These are phyloP conservation scores for Globisporangium lucens DNA, from an alignment of 352 stramenopile species.

Conservation along the genomic window DNA sequence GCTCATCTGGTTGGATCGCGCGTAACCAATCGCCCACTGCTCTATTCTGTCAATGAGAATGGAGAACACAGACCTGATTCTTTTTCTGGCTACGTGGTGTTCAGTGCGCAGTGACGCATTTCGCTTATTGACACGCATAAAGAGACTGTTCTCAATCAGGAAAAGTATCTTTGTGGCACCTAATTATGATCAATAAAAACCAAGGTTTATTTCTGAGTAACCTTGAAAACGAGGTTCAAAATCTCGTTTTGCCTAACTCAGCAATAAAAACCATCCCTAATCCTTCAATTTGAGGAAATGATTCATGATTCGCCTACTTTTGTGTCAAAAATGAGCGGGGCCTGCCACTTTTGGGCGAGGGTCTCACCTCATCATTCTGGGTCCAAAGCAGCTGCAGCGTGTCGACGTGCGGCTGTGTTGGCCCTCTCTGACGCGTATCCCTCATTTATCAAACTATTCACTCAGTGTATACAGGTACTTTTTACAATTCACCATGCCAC, in stretches of 20 bases:
- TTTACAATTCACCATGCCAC: not conserved
- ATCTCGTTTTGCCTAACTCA: not conserved
- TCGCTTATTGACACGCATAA: not conserved
- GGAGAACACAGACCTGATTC: slow-evolving; percentile 1
- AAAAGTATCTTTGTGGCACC: not conserved
- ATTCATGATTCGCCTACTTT: not conserved
- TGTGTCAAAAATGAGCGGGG: not conserved
- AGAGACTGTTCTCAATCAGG: not conserved
- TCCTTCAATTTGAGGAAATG: not conserved
- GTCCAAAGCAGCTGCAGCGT: slow-evolving; percentile 5
- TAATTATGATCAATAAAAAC: not conserved
- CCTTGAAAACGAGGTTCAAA: not conserved
- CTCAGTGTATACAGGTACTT: not conserved
- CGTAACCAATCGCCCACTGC: not conserved
- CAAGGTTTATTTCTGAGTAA: not conserved
- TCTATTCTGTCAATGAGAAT: not conserved
- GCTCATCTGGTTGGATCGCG: not conserved
- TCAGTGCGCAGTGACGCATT: not conserved
- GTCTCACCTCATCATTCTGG: slow-evolving; percentile 1
- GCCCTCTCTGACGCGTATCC: not conserved
- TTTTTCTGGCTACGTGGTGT: not conserved
- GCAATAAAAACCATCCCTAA: not conserved
- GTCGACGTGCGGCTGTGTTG: not conserved
- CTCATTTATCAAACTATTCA: not conserved
- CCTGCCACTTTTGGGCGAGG: not conserved